Evolutionary conservation across 805 yeast genomes (phyloP).

Genomic region (Saccharomyces jurei): DNA sequence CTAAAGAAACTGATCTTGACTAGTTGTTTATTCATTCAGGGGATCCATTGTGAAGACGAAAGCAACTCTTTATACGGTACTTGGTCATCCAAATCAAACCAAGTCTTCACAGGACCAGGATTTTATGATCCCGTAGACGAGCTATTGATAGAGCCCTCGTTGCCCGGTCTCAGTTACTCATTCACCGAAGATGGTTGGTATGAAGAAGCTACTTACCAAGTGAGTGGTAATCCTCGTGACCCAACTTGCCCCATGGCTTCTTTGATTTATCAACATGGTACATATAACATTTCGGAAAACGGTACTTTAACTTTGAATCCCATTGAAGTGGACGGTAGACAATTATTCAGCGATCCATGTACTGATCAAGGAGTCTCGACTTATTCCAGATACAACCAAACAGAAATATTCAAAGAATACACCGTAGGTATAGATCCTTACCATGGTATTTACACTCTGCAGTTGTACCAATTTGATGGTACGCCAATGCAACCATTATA

Average conservation of each 20-base stretch:
- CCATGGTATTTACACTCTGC: constrained; percentile 74
- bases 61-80: constrained; percentile 60
- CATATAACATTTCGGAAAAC: constrained; percentile 50
- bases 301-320: constrained; percentile 70
- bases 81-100: constrained; percentile 89
- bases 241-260: constrained; percentile 83
- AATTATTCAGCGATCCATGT: constrained; percentile 83
- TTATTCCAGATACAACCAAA: constrained; percentile 68
- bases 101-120: constrained; percentile 94
- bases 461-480: constrained; percentile 72
- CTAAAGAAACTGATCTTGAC: not conserved
- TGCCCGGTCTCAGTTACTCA: constrained; percentile 89
- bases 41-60: not conserved
- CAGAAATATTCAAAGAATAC: constrained; percentile 50
- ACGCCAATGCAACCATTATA: constrained; percentile 77
- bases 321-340: constrained; percentile 84
- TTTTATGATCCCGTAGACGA: constrained; percentile 96
- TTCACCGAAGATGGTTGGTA: constrained; percentile 88
- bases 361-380: constrained; percentile 47
- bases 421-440: constrained; percentile 61
- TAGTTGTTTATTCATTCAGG: not conserved
- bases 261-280: constrained; percentile 84
- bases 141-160: constrained; percentile 84
- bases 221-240: constrained; percentile 57
- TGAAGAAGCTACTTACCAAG: constrained; percentile 84